Percentiles rank a stretch among this genome's conserved stretches.
These are phyloP conservation scores for Lachnellula subtilissima DNA, from an alignment of 2,329 filamentous ascomycete genomes.

Conservation along the genomic window DNA sequence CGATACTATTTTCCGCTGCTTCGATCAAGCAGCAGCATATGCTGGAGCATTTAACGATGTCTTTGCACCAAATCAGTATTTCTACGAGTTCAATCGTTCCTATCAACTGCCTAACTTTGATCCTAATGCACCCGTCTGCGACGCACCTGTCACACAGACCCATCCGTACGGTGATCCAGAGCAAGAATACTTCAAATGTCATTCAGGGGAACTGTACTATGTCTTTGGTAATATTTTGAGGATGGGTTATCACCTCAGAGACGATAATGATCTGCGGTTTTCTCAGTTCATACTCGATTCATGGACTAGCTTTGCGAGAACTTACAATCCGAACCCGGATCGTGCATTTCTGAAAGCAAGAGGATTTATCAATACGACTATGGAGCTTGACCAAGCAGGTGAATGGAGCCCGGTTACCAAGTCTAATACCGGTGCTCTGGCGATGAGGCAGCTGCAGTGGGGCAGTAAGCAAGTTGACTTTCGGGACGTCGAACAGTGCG, in stretches of 20 bases:
- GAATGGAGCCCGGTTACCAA: slow-evolving; percentile 18
- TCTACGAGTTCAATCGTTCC: slow-evolving; percentile 32
- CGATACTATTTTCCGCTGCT: slow-evolving; percentile 28
- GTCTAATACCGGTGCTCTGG: background rate
- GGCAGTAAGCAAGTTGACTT: slow-evolving; percentile 17
- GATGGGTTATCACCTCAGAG: slow-evolving; percentile 25
- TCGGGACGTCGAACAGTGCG: slow-evolving; percentile 21
- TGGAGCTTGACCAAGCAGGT: slow-evolving; percentile 19
- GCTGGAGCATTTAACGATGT: slow-evolving; percentile 24
- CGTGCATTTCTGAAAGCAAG: slow-evolving; percentile 20
- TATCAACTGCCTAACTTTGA: slow-evolving; percentile 26
- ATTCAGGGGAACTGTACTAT: slow-evolving; percentile 32
- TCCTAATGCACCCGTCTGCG: slow-evolving; percentile 23
- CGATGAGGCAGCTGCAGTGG: slow-evolving; percentile 21
- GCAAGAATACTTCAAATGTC: slow-evolving; percentile 35
- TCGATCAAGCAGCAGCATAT: slow-evolving; percentile 28
- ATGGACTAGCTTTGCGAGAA: slow-evolving; percentile 28
- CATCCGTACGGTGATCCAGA: slow-evolving; percentile 30
- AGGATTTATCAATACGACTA: slow-evolving; percentile 20
- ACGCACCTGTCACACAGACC: slow-evolving; percentile 18
- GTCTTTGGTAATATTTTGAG: slow-evolving; percentile 30
- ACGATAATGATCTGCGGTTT: slow-evolving; percentile 29
- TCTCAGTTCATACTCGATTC: slow-evolving; percentile 23
- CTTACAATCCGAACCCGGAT: slow-evolving; percentile 21
- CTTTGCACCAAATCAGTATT: slow-evolving; percentile 31